These are phyloP conservation scores for Diaporthe aspalathi DNA, from an alignment of 2,329 filamentous ascomycete species.

Conservation along the genomic window DNA sequence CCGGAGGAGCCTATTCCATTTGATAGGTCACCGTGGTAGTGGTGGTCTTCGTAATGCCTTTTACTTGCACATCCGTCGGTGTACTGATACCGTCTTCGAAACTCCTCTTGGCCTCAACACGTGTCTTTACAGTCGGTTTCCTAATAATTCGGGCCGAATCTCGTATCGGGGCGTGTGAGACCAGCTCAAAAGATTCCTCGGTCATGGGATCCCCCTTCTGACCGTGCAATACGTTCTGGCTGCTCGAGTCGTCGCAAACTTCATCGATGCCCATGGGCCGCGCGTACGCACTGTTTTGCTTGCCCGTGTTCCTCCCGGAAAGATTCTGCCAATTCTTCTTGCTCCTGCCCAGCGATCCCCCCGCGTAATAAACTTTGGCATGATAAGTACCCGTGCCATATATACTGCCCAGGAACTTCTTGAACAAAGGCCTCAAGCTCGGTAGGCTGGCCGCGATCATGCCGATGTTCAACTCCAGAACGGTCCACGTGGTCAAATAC, in stretches of 20 bases:
- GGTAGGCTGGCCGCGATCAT: constrained; percentile 47
- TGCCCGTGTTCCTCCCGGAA: background rate
- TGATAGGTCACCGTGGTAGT: constrained; percentile 16
- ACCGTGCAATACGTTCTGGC: constrained; percentile 2
- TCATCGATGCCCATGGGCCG: background rate
- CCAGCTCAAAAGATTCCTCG: constrained; percentile 19
- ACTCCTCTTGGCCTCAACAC: constrained; percentile 14
- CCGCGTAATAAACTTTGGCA: background rate
- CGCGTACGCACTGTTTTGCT: background rate
- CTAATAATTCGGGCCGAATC: background rate
- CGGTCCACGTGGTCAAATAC: constrained; percentile 47
- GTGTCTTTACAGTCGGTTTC: background rate
- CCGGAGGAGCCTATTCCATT: background rate
- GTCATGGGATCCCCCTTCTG: background rate
- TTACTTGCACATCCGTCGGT: background rate
- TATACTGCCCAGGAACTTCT: constrained; percentile 31
- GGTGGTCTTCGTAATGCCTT: constrained; percentile 20
- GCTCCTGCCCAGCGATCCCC: background rate
- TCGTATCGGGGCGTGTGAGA: background rate
- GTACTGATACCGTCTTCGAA: background rate
- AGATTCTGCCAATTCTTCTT: constrained; percentile 12
- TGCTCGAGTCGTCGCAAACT: background rate
- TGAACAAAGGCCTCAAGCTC: constrained; percentile 46
- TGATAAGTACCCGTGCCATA: constrained; percentile 7
- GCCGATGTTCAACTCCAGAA: constrained; percentile 45